Percentiles rank a stretch among this genome's conserved stretches.
Evolutionary conservation across 1,284 basidiomycete species (phyloP).

Genomic region (Mycena citricolor): DNA sequence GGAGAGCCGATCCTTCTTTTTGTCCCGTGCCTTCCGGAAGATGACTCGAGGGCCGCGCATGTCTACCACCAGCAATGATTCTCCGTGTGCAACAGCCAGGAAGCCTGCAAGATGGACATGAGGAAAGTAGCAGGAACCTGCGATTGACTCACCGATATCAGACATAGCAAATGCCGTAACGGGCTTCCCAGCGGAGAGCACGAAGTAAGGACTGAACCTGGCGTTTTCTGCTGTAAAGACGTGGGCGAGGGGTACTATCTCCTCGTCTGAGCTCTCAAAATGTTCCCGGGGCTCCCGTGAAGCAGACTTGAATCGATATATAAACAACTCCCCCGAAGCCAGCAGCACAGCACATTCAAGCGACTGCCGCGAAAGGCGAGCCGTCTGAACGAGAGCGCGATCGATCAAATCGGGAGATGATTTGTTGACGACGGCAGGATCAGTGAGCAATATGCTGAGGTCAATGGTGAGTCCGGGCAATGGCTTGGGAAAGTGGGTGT

Average conservation of each 20-base stretch:
- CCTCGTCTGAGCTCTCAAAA: conserved; percentile 38
- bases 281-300: conserved; percentile 23
- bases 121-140: not conserved
- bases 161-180: conserved; percentile 60
- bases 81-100: conserved; percentile 65
- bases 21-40: conserved; percentile 30
- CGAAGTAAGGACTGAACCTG: conserved; percentile 61
- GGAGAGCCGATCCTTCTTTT: conserved; percentile 34
- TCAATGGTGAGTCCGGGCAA: conserved; percentile 67
- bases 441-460: conserved; percentile 47
- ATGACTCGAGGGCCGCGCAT: conserved; percentile 72
- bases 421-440: conserved; percentile 40
- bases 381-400: conserved; percentile 47
- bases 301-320: conserved; percentile 53
- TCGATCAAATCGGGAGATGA: conserved; percentile 33
- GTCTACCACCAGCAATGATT: conserved; percentile 64
- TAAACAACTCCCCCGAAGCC: conserved; percentile 63
- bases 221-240: conserved; percentile 37
- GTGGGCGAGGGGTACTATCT: conserved; percentile 50
- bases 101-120: conserved; percentile 53
- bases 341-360: conserved; percentile 67
- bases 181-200: conserved; percentile 50
- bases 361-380: conserved; percentile 62
- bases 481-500: conserved; percentile 58
- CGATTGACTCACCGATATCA: conserved; percentile 57